Percentiles rank a stretch among this genome's conserved stretches.
phyloP scores from a whole-genome alignment of 176 grass and related monocot species.

The Paspalum notatum region DNA sequence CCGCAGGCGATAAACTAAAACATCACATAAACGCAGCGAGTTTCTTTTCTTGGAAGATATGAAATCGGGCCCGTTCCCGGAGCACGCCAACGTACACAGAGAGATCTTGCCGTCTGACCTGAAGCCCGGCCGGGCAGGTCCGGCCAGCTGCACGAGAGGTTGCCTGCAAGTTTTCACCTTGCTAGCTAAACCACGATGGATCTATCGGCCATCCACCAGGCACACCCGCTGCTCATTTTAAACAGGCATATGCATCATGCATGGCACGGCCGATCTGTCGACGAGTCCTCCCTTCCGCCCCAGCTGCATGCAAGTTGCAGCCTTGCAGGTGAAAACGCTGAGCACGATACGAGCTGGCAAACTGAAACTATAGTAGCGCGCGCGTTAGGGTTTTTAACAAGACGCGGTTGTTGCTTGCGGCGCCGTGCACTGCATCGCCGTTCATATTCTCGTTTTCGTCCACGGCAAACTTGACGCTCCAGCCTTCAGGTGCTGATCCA shows the following conservation, averaged over 20 bases:
- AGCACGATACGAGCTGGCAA: not conserved
- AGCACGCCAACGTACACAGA: no score
- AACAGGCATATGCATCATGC: not conserved
- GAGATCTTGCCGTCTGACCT: no score
- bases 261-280: not conserved
- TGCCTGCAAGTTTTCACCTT: conserved; percentile 43
- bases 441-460: not conserved
- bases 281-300: no score
- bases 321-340: not conserved
- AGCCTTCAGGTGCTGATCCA: no score
- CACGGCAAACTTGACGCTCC: no score
- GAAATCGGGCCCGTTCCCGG: not conserved
- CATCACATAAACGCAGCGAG: not conserved
- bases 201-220: not conserved
- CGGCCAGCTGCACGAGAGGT: conserved; percentile 23
- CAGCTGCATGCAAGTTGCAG: not conserved
- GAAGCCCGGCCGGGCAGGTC: not conserved
- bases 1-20: not conserved
- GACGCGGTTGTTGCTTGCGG: conserved; percentile 8
- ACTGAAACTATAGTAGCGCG: no score
- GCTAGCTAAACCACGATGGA: not conserved
- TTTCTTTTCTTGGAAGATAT: conserved; percentile 34
- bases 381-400: not conserved
- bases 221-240: not conserved
- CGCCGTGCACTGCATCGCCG: conserved; percentile 7